Conservation (phyloP, 2,329 filamentous ascomycete species). For the Eutypa lata region DNA sequence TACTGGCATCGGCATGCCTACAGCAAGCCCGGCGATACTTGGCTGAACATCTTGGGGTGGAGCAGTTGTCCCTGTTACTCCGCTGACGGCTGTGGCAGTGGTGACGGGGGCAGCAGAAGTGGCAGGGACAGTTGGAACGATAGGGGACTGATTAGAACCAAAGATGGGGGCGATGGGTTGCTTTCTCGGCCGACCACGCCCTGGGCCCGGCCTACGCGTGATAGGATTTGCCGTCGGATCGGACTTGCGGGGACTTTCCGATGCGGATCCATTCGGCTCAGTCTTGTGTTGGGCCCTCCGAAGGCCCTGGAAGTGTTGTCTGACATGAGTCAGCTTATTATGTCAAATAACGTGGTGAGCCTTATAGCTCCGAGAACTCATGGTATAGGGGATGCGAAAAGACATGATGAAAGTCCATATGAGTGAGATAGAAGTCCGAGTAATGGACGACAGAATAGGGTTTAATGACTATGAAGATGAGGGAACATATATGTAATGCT, state of each 20-base stretch:
- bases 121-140: slow-evolving; percentile 1
- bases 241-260: slow-evolving; percentile 34
- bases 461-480: no score
- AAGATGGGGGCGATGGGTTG: slow-evolving; percentile 24
- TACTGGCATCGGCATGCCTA: slow-evolving; percentile 6
- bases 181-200: slow-evolving; percentile 53
- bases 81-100: background rate
- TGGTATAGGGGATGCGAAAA: background rate
- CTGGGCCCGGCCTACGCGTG: slow-evolving; percentile 57
- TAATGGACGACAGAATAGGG: no score
- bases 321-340: slow-evolving; percentile 23
- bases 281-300: slow-evolving; percentile 53
- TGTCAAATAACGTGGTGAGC: background rate
- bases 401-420: background rate
- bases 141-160: background rate
- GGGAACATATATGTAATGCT: no score
- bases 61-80: background rate
- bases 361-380: background rate
- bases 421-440: no score
- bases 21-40: slow-evolving; percentile 6
- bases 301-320: slow-evolving; percentile 61
- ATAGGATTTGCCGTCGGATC: slow-evolving; percentile 58
- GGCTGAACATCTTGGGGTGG: slow-evolving; percentile 9
- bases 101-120: background rate
- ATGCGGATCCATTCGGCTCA: slow-evolving; percentile 35